Evolutionary conservation across 176 grass and related monocot genomes (phyloP), one percentile per base, ranked within the genome.

Genomic region (Phyllostachys edulis): DNA sequence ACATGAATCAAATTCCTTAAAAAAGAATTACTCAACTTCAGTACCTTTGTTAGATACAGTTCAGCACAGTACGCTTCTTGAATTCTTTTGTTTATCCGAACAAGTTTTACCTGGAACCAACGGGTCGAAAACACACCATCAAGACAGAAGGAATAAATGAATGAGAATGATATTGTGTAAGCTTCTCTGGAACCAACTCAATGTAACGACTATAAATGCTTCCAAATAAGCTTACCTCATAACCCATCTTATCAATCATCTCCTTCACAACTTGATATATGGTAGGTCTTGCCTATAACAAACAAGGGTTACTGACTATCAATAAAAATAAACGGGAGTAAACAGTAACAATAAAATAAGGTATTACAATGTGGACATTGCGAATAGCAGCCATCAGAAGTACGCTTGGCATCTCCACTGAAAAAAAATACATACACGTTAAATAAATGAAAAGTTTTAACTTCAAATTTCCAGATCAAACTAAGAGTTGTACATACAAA

Each of bases 311-410:
- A 84, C 37, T 73, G 24, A 37, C 4, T 27, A 64, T 71, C 32
- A 60, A 90, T 17, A 3, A 47, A 72, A 85, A 85, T 34, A 49
- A 23, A 61, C 12, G 7, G 32, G n/a, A 57, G 5, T 34, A 69
- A 71, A 5, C 3, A 56, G 17, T 17, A 78, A 21, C 15, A 70
- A 78, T 24, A 64, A 80, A 51, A 44, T 24, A 71, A 68, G 63
- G 32, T 82, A 91, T 94, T 95, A 98, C 95, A 88, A 98, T 90
- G 71, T 94, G 93, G 55, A 98, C 87, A 91, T 95, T 91, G 51
- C 87, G 92, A 84, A 98, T 90, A 85, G 95, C 95, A 88, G 92
- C 95, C 95, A 98, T 98, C 81, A 98, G 76, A 75, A 98, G 85
- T 69, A 93, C 85, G 14, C 92, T 94, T 76, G 95, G 95, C 95